These are phyloP conservation scores for Salix exigua DNA, from an alignment of 345 rosid genomes.

Conservation along the genomic window DNA sequence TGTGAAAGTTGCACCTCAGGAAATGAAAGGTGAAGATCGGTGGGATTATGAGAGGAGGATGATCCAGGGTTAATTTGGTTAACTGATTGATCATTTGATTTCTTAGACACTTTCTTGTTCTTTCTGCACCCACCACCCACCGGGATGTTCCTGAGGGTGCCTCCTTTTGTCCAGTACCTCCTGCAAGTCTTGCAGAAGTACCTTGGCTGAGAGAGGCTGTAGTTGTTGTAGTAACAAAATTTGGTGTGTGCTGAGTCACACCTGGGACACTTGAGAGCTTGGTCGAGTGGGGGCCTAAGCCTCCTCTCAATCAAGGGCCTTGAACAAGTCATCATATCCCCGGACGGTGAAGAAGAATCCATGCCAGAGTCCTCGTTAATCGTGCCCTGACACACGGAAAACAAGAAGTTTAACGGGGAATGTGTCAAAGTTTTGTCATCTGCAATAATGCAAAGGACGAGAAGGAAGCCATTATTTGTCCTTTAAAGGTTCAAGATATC, in stretches of 20 bases:
- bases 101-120: conserved; percentile 70
- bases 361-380: conserved; percentile 54
- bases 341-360: conserved; percentile 78
- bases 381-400: conserved; percentile 38
- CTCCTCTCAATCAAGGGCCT: conserved; percentile 90
- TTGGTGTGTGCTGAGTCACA: conserved; percentile 93
- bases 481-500: not conserved
- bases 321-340: conserved; percentile 76
- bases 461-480: conserved; percentile 2
- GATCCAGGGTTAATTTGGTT: conserved; percentile 33
- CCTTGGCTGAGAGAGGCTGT: conserved; percentile 95
- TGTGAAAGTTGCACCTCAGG: conserved; percentile 52
- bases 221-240: conserved; percentile 97
- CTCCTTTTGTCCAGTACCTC: conserved; percentile 99
- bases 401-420: not conserved
- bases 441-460: not conserved
- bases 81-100: conserved; percentile 34
- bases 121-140: conserved; percentile 97
- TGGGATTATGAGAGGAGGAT: conserved; percentile 30
- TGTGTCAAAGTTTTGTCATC: conserved; percentile 6
- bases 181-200: conserved; percentile 97
- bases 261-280: conserved; percentile 87
- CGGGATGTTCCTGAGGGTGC: conserved; percentile 87
- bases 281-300: conserved; percentile 88
- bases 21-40: conserved; percentile 58